phyloP scores from a whole-genome alignment of 2,329 filamentous ascomycete species.

The Onygenales sp. region DNA sequence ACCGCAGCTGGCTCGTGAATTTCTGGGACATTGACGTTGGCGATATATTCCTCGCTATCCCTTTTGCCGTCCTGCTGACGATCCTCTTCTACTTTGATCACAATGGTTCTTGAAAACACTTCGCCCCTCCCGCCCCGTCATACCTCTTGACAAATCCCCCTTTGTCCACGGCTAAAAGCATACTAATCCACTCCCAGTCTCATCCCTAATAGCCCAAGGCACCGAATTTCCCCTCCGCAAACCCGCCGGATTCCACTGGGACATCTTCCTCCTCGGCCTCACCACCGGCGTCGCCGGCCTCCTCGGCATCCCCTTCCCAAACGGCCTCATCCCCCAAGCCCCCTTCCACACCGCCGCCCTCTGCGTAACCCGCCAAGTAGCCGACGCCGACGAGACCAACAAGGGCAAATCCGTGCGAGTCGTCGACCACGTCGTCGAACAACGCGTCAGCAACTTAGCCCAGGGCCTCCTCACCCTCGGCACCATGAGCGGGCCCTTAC shows the following conservation, averaged over 20 bases:
- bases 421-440: constrained; percentile 55
- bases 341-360: constrained; percentile 73
- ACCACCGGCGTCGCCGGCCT: constrained; percentile 68
- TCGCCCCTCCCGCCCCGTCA: neutral
- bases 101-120: constrained; percentile 49
- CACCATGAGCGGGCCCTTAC: constrained; percentile 66
- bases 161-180: constrained; percentile 7
- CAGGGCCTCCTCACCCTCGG: constrained; percentile 70
- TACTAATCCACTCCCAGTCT: constrained; percentile 43
- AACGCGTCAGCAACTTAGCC: constrained; percentile 67
- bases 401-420: constrained; percentile 54
- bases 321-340: constrained; percentile 74
- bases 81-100: constrained; percentile 87
- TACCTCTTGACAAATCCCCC: neutral
- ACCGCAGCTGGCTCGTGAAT: constrained; percentile 65
- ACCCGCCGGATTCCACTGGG: constrained; percentile 79
- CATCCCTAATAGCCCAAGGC: constrained; percentile 71
- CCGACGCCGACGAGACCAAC: constrained; percentile 47
- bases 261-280: constrained; percentile 68
- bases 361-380: constrained; percentile 55
- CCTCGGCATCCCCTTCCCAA: constrained; percentile 69
- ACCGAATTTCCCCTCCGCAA: constrained; percentile 74
- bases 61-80: constrained; percentile 73
- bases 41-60: constrained; percentile 75
- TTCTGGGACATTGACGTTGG: constrained; percentile 69